These are phyloP conservation scores for Colletotrichum camelliae DNA, from an alignment of 2,329 filamentous ascomycete genomes.

Conservation along the genomic window DNA sequence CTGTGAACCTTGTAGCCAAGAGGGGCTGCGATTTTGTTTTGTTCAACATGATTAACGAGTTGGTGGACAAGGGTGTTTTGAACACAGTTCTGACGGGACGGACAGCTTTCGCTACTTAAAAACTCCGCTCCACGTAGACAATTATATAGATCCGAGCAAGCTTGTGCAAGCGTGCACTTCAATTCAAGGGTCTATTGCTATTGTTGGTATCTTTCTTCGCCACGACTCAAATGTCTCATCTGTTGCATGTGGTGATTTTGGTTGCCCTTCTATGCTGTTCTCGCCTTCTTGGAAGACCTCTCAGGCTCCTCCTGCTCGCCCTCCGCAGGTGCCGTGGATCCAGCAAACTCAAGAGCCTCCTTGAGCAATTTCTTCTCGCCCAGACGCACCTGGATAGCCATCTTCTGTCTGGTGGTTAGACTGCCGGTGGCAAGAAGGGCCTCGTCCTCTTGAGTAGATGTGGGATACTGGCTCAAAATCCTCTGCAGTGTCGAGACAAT, in stretches of 20 bases:
- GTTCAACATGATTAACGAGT: constrained; percentile 43
- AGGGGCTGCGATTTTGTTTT: constrained; percentile 48
- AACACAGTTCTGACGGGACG: constrained; percentile 40
- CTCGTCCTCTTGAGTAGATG: constrained; percentile 45
- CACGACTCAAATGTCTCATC: neutral
- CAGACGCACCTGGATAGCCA: constrained; percentile 71
- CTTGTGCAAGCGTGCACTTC: neutral
- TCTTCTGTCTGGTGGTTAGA: constrained; percentile 46
- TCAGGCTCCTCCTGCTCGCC: constrained; percentile 31
- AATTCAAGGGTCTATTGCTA: neutral
- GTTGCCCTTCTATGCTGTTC: neutral
- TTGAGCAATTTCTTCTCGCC: constrained; percentile 75
- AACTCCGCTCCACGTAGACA: fast-evolving
- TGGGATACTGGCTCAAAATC: constrained; percentile 47
- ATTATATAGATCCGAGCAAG: neutral
- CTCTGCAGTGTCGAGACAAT: constrained; percentile 43
- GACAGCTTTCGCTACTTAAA: neutral
- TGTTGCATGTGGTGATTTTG: neutral
- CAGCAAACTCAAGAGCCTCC: constrained; percentile 45
- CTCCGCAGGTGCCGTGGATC: constrained; percentile 21
- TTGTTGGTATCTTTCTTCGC: neutral
- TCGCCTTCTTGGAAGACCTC: constrained; percentile 35
- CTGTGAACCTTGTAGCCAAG: constrained; percentile 44
- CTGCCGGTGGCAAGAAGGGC: constrained; percentile 35
- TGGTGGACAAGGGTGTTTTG: constrained; percentile 42